Percentiles rank a stretch among this genome's conserved stretches.
Evolutionary conservation across 2,329 filamentous ascomycete genomes (phyloP).

Genomic region (Aspergillus fijiensis): DNA sequence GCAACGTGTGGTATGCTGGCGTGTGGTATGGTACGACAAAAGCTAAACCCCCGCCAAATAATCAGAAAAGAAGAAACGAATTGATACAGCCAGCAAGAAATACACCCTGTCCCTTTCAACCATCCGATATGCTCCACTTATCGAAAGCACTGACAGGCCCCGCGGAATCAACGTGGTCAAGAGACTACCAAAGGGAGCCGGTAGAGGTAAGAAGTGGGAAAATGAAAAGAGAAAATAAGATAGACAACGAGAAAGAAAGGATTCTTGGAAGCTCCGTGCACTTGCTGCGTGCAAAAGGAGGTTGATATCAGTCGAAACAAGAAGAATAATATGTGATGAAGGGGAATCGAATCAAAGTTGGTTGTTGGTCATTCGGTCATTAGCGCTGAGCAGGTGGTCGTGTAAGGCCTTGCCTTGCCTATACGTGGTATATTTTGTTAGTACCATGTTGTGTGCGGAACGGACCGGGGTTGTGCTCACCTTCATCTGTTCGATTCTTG

Average conservation of each 20-base stretch:
- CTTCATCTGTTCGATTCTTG: slow-evolving; percentile 99
- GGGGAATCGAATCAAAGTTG: slow-evolving; percentile 7
- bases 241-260: not conserved
- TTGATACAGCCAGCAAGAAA: not conserved
- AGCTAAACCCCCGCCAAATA: not conserved
- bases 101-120: not conserved
- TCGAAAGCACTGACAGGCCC: not conserved
- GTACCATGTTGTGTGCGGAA: not conserved
- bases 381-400: slow-evolving; percentile 39
- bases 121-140: not conserved
- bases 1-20: not conserved
- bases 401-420: slow-evolving; percentile 48
- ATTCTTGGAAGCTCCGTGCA: not conserved
- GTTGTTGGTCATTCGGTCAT: slow-evolving; percentile 30
- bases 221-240: not conserved
- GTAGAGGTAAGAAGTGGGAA: not conserved
- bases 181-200: not conserved
- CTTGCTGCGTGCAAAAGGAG: not conserved
- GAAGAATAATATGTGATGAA: not conserved
- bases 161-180: not conserved
- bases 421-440: not conserved
- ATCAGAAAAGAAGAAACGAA: not conserved
- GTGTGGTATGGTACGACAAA: slow-evolving; percentile 1
- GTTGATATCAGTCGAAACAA: slow-evolving; percentile 1
- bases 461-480: slow-evolving; percentile 30